Conservation (phyloP, 352 stramenopile genomes). For the Phytophthora pinifolia region DNA sequence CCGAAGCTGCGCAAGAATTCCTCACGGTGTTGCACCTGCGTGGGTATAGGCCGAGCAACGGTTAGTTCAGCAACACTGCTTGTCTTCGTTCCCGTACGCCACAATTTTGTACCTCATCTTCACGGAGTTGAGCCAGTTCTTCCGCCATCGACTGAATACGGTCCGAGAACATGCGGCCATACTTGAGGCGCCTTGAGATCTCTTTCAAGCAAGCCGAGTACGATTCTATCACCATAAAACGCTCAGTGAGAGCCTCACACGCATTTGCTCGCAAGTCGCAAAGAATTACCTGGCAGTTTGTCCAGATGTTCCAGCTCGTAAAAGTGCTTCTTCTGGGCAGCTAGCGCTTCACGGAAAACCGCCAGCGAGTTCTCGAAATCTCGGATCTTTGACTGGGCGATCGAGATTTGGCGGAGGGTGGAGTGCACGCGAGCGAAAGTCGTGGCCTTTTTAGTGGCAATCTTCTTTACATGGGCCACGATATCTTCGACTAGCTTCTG, state of each 20-base stretch:
- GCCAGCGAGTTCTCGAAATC: conserved; percentile 88
- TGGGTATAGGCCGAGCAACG: not conserved
- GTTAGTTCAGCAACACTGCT: too few species aligned
- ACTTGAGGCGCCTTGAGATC: conserved; percentile 69
- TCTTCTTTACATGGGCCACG: conserved; percentile 47
- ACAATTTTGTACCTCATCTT: conserved; percentile 58
- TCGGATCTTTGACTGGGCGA: conserved; percentile 85
- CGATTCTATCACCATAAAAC: conserved; percentile 42
- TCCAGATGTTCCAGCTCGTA: conserved; percentile 84
- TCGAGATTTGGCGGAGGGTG: conserved; percentile 71
- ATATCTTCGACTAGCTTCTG: conserved; percentile 70
- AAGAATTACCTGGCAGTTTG: conserved; percentile 61
- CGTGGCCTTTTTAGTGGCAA: conserved; percentile 54
- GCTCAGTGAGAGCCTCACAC: not conserved
- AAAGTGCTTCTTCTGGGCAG: conserved; percentile 83
- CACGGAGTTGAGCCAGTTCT: conserved; percentile 76
- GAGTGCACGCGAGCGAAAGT: conserved; percentile 62
- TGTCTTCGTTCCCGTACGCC: not conserved
- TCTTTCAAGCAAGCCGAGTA: conserved; percentile 81
- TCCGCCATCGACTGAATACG: conserved; percentile 87
- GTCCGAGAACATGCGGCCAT: conserved; percentile 74
- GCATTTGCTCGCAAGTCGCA: not conserved
- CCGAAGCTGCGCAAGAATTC: conserved; percentile 75
- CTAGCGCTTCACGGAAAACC: conserved; percentile 76
- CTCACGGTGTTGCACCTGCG: conserved; percentile 68